phyloP scores from a whole-genome alignment of 1,139 yeast genomes.

The Ogataea hybrid region DNA sequence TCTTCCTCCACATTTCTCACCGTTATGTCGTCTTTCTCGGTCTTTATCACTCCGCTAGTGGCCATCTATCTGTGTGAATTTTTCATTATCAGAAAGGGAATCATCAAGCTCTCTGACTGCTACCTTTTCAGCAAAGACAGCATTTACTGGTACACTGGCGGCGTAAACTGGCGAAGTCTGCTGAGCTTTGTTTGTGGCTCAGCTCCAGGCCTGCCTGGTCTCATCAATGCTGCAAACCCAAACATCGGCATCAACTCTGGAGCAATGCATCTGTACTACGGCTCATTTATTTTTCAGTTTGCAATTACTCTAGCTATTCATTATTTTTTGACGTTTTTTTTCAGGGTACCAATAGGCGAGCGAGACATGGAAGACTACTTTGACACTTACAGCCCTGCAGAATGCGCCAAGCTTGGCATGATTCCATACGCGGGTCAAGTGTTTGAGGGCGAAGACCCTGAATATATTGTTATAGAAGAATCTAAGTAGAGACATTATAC shows the following conservation, averaged over 20 bases:
- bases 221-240: slow-evolving; percentile 26
- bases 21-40: slow-evolving; percentile 37
- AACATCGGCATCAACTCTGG: slow-evolving; percentile 13
- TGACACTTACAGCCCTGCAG: slow-evolving; percentile 18
- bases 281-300: slow-evolving; percentile 9
- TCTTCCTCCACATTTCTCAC: slow-evolving; percentile 35
- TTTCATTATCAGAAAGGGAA: slow-evolving; percentile 29
- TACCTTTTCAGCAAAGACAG: slow-evolving; percentile 18
- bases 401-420: slow-evolving; percentile 17
- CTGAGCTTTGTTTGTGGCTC: slow-evolving; percentile 32
- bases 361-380: slow-evolving; percentile 24
- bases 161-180: slow-evolving; percentile 38
- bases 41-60: slow-evolving; percentile 34
- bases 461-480: neutral
- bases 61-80: slow-evolving; percentile 33
- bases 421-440: slow-evolving; percentile 14
- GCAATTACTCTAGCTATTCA: neutral
- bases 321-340: neutral
- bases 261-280: slow-evolving; percentile 12
- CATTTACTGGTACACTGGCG: slow-evolving; percentile 35
- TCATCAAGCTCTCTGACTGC: slow-evolving; percentile 36
- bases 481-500: slow-evolving; percentile 1
- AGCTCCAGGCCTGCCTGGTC: slow-evolving; percentile 34
- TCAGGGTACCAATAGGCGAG: slow-evolving; percentile 16
- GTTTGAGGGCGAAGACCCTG: slow-evolving; percentile 2